Evolutionary conservation across 345 rosid species (phyloP).

Genomic region (Salix purpurea): DNA sequence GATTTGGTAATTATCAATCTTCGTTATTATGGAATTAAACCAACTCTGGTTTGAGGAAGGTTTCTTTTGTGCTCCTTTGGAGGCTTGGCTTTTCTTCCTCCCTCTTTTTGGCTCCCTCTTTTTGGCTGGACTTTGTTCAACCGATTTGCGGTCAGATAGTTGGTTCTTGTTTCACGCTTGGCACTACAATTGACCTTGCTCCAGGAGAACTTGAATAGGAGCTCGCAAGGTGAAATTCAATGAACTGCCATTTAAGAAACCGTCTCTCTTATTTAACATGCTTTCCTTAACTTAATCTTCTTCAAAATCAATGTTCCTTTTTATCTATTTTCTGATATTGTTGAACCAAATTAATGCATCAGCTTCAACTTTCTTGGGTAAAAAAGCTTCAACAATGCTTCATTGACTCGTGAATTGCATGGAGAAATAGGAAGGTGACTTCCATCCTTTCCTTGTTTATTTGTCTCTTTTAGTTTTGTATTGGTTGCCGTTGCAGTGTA

Average conservation of each 20-base stretch:
- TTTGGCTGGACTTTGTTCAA: background rate
- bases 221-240: background rate
- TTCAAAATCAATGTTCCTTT: background rate
- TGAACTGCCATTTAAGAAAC: background rate
- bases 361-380: background rate
- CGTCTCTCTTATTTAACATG: background rate
- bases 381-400: background rate
- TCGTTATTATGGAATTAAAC: background rate
- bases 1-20: background rate
- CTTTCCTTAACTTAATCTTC: background rate
- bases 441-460: background rate
- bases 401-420: background rate
- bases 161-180: background rate
- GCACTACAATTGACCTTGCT: background rate
- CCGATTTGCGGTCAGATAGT: background rate
- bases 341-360: background rate
- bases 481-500: background rate
- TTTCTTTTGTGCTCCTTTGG: background rate
- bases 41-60: background rate
- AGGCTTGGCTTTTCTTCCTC: background rate
- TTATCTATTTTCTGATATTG: background rate
- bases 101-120: background rate
- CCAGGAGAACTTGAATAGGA: background rate
- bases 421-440: background rate
- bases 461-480: background rate